phyloP scores from a whole-genome alignment of 768 basidiomycete genomes.

The Lactifluus volemus region DNA sequence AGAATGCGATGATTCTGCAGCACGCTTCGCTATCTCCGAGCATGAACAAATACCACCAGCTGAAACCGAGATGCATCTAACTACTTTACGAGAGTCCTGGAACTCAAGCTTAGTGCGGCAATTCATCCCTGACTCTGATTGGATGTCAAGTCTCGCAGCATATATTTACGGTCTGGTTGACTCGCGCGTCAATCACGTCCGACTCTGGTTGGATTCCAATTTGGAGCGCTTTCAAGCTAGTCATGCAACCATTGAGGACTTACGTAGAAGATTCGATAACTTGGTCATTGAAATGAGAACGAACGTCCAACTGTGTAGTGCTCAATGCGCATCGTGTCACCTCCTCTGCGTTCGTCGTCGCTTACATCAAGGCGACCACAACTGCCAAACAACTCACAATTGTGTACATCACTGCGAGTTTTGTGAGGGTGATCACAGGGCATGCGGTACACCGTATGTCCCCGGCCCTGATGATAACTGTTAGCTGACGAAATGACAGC shows the following conservation, averaged over 20 bases:
- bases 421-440: slow-evolving; percentile 27
- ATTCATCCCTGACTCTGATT: slow-evolving; percentile 33
- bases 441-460: slow-evolving; percentile 42
- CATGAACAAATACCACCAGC: slow-evolving; percentile 13
- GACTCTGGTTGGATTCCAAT: slow-evolving; percentile 44
- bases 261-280: slow-evolving; percentile 38
- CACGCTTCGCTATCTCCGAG: slow-evolving; percentile 29
- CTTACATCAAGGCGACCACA: slow-evolving; percentile 38
- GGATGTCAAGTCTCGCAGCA: slow-evolving; percentile 31
- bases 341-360: slow-evolving; percentile 39
- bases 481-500: slow-evolving; percentile 24
- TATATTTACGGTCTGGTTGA: slow-evolving; percentile 35
- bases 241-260: slow-evolving; percentile 36
- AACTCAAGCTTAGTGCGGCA: slow-evolving; percentile 27
- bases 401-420: slow-evolving; percentile 40
- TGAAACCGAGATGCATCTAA: slow-evolving; percentile 23
- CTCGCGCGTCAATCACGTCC: slow-evolving; percentile 40
- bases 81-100: slow-evolving; percentile 26
- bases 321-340: slow-evolving; percentile 40
- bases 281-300: slow-evolving; percentile 37
- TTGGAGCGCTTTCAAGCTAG: slow-evolving; percentile 36
- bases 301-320: slow-evolving; percentile 40
- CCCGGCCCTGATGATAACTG: no score
- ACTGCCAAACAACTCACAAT: slow-evolving; percentile 42
- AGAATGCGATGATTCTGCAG: slow-evolving; percentile 30